phyloP scores from a whole-genome alignment of 495 filamentous ascomycete genomes.

The Podospora australis region DNA sequence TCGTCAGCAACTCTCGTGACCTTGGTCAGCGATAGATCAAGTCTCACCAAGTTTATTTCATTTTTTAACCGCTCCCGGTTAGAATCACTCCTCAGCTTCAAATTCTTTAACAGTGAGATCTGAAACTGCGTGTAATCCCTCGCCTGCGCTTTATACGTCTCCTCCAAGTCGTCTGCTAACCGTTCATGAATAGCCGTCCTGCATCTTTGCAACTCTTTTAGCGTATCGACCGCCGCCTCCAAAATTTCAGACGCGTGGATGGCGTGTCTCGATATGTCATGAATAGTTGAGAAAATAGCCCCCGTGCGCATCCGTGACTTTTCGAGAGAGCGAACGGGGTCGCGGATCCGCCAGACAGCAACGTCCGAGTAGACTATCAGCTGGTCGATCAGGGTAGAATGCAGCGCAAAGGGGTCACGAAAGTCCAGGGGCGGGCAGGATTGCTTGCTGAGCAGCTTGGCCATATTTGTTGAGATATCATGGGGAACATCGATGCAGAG shows the following conservation, averaged over 20 bases:
- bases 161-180: background rate
- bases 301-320: conserved; percentile 15
- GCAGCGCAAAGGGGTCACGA: conserved; percentile 17
- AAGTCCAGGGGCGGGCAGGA: conserved; percentile 1
- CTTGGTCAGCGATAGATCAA: background rate
- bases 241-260: conserved; percentile 17
- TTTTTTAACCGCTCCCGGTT: conserved; percentile 14
- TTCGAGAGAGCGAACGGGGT: conserved; percentile 17
- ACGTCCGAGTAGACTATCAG: conserved; percentile 16
- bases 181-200: conserved; percentile 6
- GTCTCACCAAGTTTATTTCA: conserved; percentile 16
- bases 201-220: conserved; percentile 8
- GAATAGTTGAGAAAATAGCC: conserved; percentile 13
- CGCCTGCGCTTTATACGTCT: conserved; percentile 16
- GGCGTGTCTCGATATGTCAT: conserved; percentile 19
- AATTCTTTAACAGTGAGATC: conserved; percentile 10
- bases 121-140: conserved; percentile 18
- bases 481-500: conserved; percentile 14
- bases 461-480: too few species aligned
- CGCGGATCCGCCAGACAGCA: conserved; percentile 19
- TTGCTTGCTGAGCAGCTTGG: background rate
- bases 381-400: conserved; percentile 15
- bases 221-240: conserved; percentile 13
- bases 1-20: background rate
- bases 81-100: conserved; percentile 19